Conservation (phyloP, 2,329 filamentous ascomycete species). For the Sporothrix pallida region DNA sequence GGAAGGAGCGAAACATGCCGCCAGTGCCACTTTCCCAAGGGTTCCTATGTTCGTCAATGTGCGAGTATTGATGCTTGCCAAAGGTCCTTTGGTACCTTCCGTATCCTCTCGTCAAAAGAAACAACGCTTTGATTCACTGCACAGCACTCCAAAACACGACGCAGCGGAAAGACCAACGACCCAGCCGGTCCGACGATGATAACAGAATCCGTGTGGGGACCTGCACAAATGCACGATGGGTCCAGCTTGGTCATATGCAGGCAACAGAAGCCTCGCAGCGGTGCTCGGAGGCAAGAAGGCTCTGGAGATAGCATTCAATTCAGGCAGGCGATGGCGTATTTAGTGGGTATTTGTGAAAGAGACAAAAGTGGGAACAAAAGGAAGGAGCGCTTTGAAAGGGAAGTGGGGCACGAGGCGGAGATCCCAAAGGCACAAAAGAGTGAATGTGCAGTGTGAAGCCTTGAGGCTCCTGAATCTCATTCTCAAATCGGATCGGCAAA, state of each 20-base stretch:
- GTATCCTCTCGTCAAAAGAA: background rate
- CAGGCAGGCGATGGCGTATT: constrained; percentile 26
- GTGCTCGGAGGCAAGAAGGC: constrained; percentile 20
- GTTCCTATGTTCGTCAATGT: background rate
- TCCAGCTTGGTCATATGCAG: constrained; percentile 9
- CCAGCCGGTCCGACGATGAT: background rate
- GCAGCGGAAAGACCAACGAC: background rate
- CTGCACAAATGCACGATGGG: constrained; percentile 3
- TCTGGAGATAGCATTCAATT: constrained; percentile 25
- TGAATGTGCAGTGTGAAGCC: background rate
- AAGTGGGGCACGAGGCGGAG: constrained; percentile 11
- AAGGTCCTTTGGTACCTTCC: constrained; percentile 19
- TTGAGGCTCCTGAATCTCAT: background rate
- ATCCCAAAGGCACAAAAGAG: background rate
- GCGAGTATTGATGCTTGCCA: background rate
- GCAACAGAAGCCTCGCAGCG: constrained; percentile 25
- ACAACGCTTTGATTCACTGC: too few species aligned
- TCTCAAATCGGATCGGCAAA: too few species aligned
- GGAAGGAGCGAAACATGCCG: constrained; percentile 23
- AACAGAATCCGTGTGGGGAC: background rate
- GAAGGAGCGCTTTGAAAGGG: constrained; percentile 17
- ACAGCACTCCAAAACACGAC: too few species aligned
- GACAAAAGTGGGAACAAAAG: constrained; percentile 6
- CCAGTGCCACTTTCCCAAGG: constrained; percentile 12
- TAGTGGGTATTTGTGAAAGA: background rate